These are phyloP conservation scores for Nemania abortiva DNA, from an alignment of 2,329 filamentous ascomycete genomes.

Conservation along the genomic window DNA sequence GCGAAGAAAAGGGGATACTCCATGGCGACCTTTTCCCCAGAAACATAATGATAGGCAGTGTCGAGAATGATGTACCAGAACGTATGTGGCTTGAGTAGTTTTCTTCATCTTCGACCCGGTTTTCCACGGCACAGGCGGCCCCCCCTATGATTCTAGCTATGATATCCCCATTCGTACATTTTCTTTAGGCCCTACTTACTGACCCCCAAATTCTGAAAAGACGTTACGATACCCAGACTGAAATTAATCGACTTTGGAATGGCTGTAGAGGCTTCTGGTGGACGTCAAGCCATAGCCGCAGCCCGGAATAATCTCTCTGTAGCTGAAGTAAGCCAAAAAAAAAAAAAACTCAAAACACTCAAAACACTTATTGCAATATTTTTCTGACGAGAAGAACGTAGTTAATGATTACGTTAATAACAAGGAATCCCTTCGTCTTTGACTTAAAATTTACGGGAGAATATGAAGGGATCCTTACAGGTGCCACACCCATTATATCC, in stretches of 20 bases:
- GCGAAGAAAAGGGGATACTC: accelerated
- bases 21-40: slow-evolving; percentile 24
- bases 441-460: background rate
- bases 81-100: slow-evolving; percentile 14
- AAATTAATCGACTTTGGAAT: slow-evolving; percentile 28
- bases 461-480: background rate
- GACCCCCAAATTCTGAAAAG: background rate
- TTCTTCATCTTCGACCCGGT: background rate
- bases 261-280: background rate
- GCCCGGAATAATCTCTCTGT: background rate
- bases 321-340: background rate
- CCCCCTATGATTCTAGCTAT: background rate
- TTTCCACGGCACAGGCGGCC: background rate
- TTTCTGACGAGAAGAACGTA: background rate
- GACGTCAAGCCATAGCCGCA: background rate
- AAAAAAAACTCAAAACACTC: too few relatives aligned
- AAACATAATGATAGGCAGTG: slow-evolving; percentile 25
- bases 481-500: slow-evolving; percentile 10
- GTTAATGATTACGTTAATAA: slow-evolving; percentile 1
- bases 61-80: background rate
- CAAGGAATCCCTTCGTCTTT: too few relatives aligned
- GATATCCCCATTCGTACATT: background rate
- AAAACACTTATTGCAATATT: background rate
- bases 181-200: background rate
- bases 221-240: background rate